Evolutionary conservation across 257 asterid species (phyloP), one percentile per base, ranked within the genome.

Genomic region (Salvia miltiorrhiza): DNA sequence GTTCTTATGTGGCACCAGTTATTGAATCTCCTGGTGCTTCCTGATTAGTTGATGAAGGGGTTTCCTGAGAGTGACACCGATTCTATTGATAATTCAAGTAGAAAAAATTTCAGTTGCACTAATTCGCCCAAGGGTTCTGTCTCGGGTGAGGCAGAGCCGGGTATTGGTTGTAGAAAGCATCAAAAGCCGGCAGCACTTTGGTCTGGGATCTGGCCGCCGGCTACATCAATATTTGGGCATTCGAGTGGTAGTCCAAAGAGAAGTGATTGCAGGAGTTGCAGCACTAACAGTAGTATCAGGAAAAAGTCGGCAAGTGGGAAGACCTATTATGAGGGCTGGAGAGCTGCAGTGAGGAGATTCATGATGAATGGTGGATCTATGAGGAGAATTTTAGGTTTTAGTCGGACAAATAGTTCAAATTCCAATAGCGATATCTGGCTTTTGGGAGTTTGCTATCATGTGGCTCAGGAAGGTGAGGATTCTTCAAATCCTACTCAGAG

Each of bases 391-490:
- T 76, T 85, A 30, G 97, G 99, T 45, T 82, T 91, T 65, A 77
- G 59, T 67, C 83, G 76, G 76, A 48, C 88, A 7, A 75, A 80
- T 12, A 47, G 71, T 44, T 75, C 97, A 4, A 72, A 77, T 59
- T 91, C 99, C 32, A 83, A 63, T 56, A 81, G 90, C 52, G 92
- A 94, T 57, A 91, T 94, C 69, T 94, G 97, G 99, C 87, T 94
- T 79, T 82, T 94, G 77, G 99, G 99, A 23, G 65, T 79, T 50
- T 89, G 97, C 66, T 94, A 94, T 78, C 85, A 71, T 69, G 78
- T 94, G 71, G 75, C 84, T 47, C 85, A 86, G 14, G 92, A 84
- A 71, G 87, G 84, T 7, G 89, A 84, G 76, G 88, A 70, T 76
- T 79, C 89, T 12, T 74, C 81, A 4, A 87, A 91, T 84, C 95